Base-by-base conservation (phyloP, 2,329 filamentous ascomycete genomes). In the Hortaea werneckii region DNA sequence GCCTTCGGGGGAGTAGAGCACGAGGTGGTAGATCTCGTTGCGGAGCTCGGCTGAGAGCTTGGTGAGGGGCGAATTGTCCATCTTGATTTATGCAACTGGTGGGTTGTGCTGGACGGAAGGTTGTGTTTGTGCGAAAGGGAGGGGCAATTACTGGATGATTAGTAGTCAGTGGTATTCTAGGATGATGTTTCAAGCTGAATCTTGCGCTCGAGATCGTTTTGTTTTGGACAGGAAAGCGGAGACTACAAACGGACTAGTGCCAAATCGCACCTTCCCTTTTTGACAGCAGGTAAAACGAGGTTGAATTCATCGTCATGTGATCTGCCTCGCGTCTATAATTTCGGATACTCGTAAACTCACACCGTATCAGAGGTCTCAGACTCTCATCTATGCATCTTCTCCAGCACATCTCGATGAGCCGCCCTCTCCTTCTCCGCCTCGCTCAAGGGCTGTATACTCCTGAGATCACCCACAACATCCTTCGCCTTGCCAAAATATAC, bases 401-500 rank as follows among this genome's bases (percentile, higher is more conserved):
- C 79, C 59, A 96, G 94, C 70, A 95, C 82, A 70, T 95, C 90
- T 59, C 82, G 76, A 67, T 96, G 92, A 47, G 86, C 82, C 57
- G 87, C 86, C 51, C 85, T 78, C 55, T 95, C 90, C 61, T 78
- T 79, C 62, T 85, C 87, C 35, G 83, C 81, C 68, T 95, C 87
- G 54, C 86, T 94, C 65, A 96, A 70, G 52, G 84, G 82, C 43
- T 81, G 80, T 53, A 94, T 77, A 76, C 89, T 96, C 65, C 92
- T 78, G 67, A 98, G 70, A 66, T 98, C 90, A 45, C 90, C 92
- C 3, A 98, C 90, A 3, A 98, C 88, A 68, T 98, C 92, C 77
- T 94, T 95, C 45, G 92, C 90, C 75, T 98, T 98, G 64, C 92
- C 92, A 69, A 98, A 98, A 72, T 98, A 98, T 42, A 98, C 92